Conservation (phyloP, 2,329 filamentous ascomycete genomes). For the Fonsecaea pedrosoi region DNA sequence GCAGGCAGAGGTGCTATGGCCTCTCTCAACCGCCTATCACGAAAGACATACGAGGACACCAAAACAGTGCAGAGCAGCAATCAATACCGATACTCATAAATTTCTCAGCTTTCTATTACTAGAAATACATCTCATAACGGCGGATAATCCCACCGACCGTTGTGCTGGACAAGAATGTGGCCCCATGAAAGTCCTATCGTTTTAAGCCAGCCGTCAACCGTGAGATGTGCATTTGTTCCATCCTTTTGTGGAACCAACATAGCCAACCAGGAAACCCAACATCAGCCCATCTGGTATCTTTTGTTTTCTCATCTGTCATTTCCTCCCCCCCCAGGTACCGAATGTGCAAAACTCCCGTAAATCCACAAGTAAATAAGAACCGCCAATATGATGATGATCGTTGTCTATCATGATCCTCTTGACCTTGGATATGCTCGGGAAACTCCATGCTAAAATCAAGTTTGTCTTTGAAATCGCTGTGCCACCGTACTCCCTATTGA, state of each 20-base stretch:
- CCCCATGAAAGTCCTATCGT: slow-evolving; percentile 30
- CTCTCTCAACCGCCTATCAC: not conserved
- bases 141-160: slow-evolving; percentile 29
- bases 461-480: slow-evolving; percentile 38
- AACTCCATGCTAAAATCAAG: slow-evolving; percentile 39
- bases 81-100: slow-evolving; percentile 23
- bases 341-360: slow-evolving; percentile 33
- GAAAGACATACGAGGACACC: not conserved
- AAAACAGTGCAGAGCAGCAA: slow-evolving; percentile 12
- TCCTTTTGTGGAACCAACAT: slow-evolving; percentile 28
- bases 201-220: slow-evolving; percentile 35
- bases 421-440: slow-evolving; percentile 31
- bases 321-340: slow-evolving; percentile 14
- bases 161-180: slow-evolving; percentile 22
- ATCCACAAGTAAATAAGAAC: slow-evolving; percentile 26
- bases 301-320: slow-evolving; percentile 30
- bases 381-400: slow-evolving; percentile 32
- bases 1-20: not conserved
- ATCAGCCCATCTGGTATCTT: slow-evolving; percentile 34
- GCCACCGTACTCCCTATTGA: slow-evolving; percentile 37
- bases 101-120: slow-evolving; percentile 35
- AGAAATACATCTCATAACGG: slow-evolving; percentile 38
- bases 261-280: slow-evolving; percentile 26
- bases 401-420: slow-evolving; percentile 38
- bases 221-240: slow-evolving; percentile 34